Conservation (phyloP, 2,329 filamentous ascomycete species). For the Cryphonectria nitschkei region DNA sequence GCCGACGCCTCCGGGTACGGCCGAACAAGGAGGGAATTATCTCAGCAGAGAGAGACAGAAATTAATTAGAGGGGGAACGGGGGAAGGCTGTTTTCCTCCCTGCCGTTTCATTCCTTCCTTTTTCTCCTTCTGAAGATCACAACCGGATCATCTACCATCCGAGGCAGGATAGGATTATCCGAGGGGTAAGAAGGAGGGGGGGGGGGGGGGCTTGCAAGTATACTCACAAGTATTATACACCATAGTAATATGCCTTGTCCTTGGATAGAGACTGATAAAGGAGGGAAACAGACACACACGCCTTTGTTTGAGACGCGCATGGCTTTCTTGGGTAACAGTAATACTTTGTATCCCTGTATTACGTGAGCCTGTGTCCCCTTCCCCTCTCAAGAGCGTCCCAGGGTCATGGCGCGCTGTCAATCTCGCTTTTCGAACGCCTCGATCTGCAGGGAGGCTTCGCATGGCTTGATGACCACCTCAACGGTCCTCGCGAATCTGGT, state of each 20-base stretch:
- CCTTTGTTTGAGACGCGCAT: slow-evolving; percentile 21
- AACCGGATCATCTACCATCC: neutral
- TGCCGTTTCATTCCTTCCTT: neutral
- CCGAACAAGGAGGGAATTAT: slow-evolving; percentile 8
- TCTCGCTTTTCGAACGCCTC: slow-evolving; percentile 35
- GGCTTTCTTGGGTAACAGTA: slow-evolving; percentile 6
- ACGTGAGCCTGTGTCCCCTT: neutral
- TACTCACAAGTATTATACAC: neutral
- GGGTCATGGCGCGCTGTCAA: slow-evolving; percentile 27
- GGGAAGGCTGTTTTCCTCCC: neutral
- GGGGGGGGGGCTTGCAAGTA: neutral
- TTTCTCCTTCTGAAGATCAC: neutral
- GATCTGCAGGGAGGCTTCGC: slow-evolving; percentile 15
- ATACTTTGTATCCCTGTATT: neutral
- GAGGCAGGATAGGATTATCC: neutral
- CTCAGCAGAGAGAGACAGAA: neutral
- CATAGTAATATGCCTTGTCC: neutral
- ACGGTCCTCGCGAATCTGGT: slow-evolving; percentile 29
- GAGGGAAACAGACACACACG: neutral
- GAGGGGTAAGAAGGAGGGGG: too few species aligned
- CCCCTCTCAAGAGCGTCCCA: neutral
- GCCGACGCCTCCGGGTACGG: slow-evolving; percentile 22
- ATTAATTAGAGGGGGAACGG: too few species aligned
- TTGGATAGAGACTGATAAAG: neutral
- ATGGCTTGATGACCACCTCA: slow-evolving; percentile 3